These are phyloP conservation scores for Pleurotus ostreatus DNA, from an alignment of 768 basidiomycete genomes.

Conservation along the genomic window DNA sequence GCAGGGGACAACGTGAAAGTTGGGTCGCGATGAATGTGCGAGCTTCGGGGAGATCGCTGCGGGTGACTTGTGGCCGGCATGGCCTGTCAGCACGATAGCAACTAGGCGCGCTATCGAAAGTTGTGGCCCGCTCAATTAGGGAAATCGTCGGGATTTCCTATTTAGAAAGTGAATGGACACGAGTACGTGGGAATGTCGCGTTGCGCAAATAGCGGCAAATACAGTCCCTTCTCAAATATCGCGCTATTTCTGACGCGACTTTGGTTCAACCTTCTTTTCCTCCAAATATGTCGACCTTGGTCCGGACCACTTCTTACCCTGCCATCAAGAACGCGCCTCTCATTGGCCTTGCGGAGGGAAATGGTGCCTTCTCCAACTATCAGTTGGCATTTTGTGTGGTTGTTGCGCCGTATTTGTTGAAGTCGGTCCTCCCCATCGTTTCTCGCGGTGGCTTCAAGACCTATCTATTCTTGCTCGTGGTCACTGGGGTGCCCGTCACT, in stretches of 20 bases:
- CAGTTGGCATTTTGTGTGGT: slow-evolving; percentile 78
- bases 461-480: slow-evolving; percentile 72
- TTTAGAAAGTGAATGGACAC: no score
- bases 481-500: slow-evolving; percentile 75
- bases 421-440: slow-evolving; percentile 77
- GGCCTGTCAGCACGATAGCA: no score
- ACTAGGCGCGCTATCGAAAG: no score
- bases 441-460: slow-evolving; percentile 82
- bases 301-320: slow-evolving; percentile 62
- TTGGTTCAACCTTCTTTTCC: slow-evolving; percentile 14
- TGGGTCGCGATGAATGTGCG: slow-evolving; percentile 4
- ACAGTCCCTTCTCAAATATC: slow-evolving; percentile 8
- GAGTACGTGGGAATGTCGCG: no score
- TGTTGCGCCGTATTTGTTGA: slow-evolving; percentile 80
- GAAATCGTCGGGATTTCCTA: no score
- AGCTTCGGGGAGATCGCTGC: background rate
- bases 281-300: slow-evolving; percentile 30
- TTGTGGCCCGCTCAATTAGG: no score
- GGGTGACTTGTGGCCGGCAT: background rate
- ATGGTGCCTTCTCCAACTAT: slow-evolving; percentile 75
- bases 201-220: slow-evolving; percentile 8
- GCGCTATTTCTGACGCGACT: background rate
- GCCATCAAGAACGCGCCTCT: slow-evolving; percentile 86
- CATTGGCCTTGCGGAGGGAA: slow-evolving; percentile 80
- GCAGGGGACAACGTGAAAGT: background rate